phyloP scores from a whole-genome alignment of 768 basidiomycete genomes.

The Leccinum boreale region DNA sequence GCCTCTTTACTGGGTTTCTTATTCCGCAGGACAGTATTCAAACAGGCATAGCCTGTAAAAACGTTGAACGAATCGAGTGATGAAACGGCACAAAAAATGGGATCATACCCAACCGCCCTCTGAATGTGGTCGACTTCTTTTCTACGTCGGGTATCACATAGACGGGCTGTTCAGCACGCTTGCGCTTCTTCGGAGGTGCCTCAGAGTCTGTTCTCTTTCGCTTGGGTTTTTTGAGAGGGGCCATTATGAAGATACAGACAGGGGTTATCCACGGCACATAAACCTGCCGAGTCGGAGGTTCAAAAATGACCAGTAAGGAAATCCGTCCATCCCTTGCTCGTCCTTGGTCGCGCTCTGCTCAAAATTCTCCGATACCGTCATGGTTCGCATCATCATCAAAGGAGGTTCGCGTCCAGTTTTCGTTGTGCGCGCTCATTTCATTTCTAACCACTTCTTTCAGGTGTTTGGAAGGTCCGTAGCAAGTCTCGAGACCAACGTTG shows the following conservation, averaged over 20 bases:
- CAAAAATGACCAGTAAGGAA: conserved; percentile 9
- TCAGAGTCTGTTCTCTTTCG: conserved; percentile 12
- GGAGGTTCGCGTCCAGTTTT: conserved; percentile 51
- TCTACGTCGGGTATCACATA: conserved; percentile 74
- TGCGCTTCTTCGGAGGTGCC: conserved; percentile 25
- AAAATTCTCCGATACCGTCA: conserved; percentile 25
- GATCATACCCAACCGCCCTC: conserved; percentile 53
- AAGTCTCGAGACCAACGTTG: neutral
- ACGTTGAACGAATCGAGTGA: neutral
- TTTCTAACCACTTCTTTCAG: conserved; percentile 31
- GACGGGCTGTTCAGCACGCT: conserved; percentile 40
- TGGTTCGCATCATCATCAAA: conserved; percentile 92
- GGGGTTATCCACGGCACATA: neutral
- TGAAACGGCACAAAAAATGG: neutral
- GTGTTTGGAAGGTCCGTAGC: conserved; percentile 74
- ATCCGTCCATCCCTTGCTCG: neutral
- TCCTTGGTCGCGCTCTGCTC: neutral
- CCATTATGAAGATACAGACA: neutral
- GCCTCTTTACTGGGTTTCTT: conserved; percentile 60
- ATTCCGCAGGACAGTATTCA: conserved; percentile 79
- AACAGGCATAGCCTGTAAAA: conserved; percentile 66
- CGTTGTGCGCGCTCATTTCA: neutral
- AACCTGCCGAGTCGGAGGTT: conserved; percentile 17
- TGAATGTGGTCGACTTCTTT: conserved; percentile 63
- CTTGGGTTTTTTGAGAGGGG: neutral